Percentiles rank a stretch among this genome's conserved stretches.
Conservation (phyloP, 148 eudicot genomes). For the Rheum nobile region DNA sequence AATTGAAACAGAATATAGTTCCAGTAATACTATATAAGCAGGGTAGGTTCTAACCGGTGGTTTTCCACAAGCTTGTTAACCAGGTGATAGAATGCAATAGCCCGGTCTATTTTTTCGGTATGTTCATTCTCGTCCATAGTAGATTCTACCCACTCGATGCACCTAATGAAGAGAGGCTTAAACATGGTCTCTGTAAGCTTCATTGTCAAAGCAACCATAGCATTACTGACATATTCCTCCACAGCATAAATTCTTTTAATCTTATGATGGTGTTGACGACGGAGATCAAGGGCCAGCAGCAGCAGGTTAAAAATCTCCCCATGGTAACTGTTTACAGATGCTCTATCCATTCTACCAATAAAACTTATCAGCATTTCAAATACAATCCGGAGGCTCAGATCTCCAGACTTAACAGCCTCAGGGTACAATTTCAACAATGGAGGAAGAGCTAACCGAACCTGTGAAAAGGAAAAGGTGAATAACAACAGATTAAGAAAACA, state of each 20-base stretch:
- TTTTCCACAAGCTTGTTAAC: constrained; percentile 72
- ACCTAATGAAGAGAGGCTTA: constrained; percentile 74
- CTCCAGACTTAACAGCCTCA: constrained; percentile 64
- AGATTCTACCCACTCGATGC: constrained; percentile 81
- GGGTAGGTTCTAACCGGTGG: constrained; percentile 45
- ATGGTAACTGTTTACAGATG: constrained; percentile 50
- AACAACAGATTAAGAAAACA: too few relatives aligned
- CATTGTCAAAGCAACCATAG: constrained; percentile 59
- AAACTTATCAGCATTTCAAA: constrained; percentile 65
- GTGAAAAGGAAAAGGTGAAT: constrained; percentile 8
- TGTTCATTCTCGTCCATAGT: constrained; percentile 25
- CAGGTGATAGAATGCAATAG: constrained; percentile 65
- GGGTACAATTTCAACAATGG: constrained; percentile 52
- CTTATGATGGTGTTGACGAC: constrained; percentile 48
- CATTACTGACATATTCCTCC: constrained; percentile 56
- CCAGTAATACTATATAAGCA: too few relatives aligned
- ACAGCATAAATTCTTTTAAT: constrained; percentile 39
- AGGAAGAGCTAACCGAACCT: constrained; percentile 71
- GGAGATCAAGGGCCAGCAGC: constrained; percentile 80
- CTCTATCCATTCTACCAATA: constrained; percentile 58
- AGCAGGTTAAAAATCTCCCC: constrained; percentile 60
- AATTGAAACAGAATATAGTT: background rate
- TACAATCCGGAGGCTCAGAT: constrained; percentile 39
- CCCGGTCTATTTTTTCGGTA: constrained; percentile 31
- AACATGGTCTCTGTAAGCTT: constrained; percentile 94